phyloP scores from a whole-genome alignment of 305 asterid species.

The Fraxinus sp. region DNA sequence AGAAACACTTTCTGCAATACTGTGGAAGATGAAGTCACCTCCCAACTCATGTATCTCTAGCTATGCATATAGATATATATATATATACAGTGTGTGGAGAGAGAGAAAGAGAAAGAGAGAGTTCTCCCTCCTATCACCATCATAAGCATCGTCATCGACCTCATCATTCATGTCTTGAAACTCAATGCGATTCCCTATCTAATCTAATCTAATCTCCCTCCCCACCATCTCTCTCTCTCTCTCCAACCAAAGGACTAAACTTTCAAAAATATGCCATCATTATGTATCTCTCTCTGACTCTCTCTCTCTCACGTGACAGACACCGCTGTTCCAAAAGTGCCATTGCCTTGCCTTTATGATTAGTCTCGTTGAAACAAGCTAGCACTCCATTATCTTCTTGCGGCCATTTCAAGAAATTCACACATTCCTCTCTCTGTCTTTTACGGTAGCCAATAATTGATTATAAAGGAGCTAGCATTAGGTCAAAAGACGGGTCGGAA shows the following conservation, averaged over 20 bases:
- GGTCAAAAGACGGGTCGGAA: background rate
- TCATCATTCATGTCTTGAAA: constrained; percentile 55
- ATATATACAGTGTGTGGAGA: too few relatives aligned
- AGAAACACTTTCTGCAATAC: background rate
- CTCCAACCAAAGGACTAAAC: background rate
- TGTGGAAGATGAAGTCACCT: background rate
- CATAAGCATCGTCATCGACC: constrained; percentile 40
- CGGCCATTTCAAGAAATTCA: background rate
- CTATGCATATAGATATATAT: too few relatives aligned
- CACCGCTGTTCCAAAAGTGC: background rate
- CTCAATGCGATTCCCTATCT: constrained; percentile 3
- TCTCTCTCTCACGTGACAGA: constrained; percentile 28
- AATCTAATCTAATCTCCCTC: background rate
- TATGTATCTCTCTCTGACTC: background rate
- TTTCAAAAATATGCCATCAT: constrained; percentile 26
- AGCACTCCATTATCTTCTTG: background rate
- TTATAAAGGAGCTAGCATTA: background rate
- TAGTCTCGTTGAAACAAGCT: background rate
- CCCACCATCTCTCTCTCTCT: background rate
- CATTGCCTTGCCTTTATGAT: background rate
- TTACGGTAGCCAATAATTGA: background rate
- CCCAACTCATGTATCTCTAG: background rate
- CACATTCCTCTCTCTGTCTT: background rate
- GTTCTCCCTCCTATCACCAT: constrained; percentile 27
- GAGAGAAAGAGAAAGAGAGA: too few relatives aligned